Base-by-base conservation (phyloP, 73 alveolate genomes). In the Paramecium caudatum region DNA sequence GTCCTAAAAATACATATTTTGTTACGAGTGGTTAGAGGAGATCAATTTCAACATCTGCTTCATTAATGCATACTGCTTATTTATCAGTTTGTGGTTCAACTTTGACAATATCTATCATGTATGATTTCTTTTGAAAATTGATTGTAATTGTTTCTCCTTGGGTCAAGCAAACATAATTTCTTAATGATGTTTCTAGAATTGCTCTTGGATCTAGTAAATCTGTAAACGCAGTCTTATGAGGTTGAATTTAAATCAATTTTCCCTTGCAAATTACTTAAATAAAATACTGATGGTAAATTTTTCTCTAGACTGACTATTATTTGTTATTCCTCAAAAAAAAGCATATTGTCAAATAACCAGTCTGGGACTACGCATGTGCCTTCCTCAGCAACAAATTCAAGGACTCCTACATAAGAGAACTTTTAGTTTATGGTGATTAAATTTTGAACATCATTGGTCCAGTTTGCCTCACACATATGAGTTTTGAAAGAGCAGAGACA, bases 201-300 rank as follows among this genome's bases (percentile, higher is more conserved):
- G 99, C 98, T 74, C 96, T 96, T 8, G 99, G 99, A 83, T 96
- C 96, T 15, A 98, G 96, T 47, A 96, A 92, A 92, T 97, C 97
- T 6, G 94, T 96, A 81, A 97, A 97, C 9, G 95, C 99, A 13
- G 99, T 96, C 91, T 90, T 90, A 91, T 97, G 99, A 19, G 99
- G 99, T 82, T 96, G 96, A 45, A 97, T 82, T 50, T 94, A 91
- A 21, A 96, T 94, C 46, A 95, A 92, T 16, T 90, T 93, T 17
- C 99, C 99, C 62, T 92, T 85, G 5, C 61, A 13, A 25, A 12
- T 8, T 41, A 8, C 12, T 41, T 8, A 41, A 41, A 41, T 8
- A 7, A 8, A 41, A 41, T 41, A 41, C 50, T 12, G 36, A 74
- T 46, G 96, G 92, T 12, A 90, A 81, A n/a, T 90, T 94, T 93